These are phyloP conservation scores for Lasiodiplodia theobromae DNA, from an alignment of 2,329 filamentous ascomycete species.

Conservation along the genomic window DNA sequence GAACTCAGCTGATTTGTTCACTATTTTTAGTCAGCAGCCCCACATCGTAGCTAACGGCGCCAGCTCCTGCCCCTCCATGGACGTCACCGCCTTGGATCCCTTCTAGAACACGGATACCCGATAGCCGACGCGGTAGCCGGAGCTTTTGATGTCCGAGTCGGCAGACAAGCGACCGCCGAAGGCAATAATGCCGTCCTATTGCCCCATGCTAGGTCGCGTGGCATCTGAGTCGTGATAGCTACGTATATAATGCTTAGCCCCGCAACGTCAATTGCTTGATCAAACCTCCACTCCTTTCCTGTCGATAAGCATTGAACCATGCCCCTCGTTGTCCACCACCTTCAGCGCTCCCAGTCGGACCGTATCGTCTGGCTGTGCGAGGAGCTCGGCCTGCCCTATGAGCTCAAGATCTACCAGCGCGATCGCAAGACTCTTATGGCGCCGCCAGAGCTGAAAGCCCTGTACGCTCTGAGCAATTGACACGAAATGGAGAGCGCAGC, in stretches of 20 bases:
- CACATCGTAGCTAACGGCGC: background rate
- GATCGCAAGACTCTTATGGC: slow-evolving; percentile 45
- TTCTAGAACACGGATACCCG: background rate
- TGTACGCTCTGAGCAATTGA: slow-evolving; percentile 33
- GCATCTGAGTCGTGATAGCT: background rate
- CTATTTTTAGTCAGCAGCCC: background rate
- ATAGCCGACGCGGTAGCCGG: background rate
- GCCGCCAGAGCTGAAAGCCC: slow-evolving; percentile 39
- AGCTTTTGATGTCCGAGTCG: background rate
- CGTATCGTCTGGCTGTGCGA: slow-evolving; percentile 71
- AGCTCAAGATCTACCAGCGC: slow-evolving; percentile 56
- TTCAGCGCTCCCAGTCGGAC: slow-evolving; percentile 65
- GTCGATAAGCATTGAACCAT: background rate
- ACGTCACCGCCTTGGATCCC: slow-evolving; percentile 16
- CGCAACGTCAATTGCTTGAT: background rate
- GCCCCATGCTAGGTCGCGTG: background rate
- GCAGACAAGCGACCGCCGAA: background rate
- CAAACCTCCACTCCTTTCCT: background rate
- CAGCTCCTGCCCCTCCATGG: slow-evolving; percentile 7
- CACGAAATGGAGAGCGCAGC: slow-evolving; percentile 21
- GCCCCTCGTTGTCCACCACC: slow-evolving; percentile 45
- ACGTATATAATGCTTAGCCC: background rate
- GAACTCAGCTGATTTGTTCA: slow-evolving; percentile 4
- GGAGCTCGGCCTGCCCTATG: slow-evolving; percentile 66
- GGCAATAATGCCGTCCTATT: background rate